These are phyloP conservation scores for Phoma herbarum DNA, from an alignment of 2,329 filamentous ascomycete genomes.

Conservation along the genomic window DNA sequence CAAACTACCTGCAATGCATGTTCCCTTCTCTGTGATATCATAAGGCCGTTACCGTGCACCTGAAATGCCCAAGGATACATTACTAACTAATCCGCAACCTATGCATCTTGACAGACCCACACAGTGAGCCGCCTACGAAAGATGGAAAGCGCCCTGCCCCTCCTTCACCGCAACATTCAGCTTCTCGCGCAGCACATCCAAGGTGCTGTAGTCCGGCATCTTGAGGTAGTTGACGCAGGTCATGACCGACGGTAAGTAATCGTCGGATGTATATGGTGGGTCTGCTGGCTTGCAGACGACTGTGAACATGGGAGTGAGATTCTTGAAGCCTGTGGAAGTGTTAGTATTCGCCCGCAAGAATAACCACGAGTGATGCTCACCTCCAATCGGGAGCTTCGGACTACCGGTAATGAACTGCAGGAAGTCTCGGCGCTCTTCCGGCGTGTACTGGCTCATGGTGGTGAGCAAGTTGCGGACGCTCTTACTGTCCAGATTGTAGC, in stretches of 20 bases:
- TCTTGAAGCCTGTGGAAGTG: slow-evolving; percentile 80
- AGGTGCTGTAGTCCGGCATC: slow-evolving; percentile 87
- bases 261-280: slow-evolving; percentile 89
- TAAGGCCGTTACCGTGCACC: slow-evolving; percentile 21
- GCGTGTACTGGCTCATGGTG: slow-evolving; percentile 86
- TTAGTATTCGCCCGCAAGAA: neutral
- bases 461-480: slow-evolving; percentile 93
- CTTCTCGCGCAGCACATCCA: slow-evolving; percentile 79
- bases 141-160: slow-evolving; percentile 96
- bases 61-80: slow-evolving; percentile 20
- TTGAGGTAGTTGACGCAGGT: slow-evolving; percentile 99
- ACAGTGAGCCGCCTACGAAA: slow-evolving; percentile 68
- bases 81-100: slow-evolving; percentile 16
- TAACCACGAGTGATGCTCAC: slow-evolving; percentile 62
- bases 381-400: slow-evolving; percentile 96
- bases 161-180: slow-evolving; percentile 88
- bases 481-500: slow-evolving; percentile 97
- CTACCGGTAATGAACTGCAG: slow-evolving; percentile 98
- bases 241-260: slow-evolving; percentile 99
- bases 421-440: slow-evolving; percentile 84
- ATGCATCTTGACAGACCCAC: slow-evolving; percentile 12
- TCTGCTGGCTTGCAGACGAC: slow-evolving; percentile 99
- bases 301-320: slow-evolving; percentile 96
- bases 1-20: slow-evolving; percentile 18
- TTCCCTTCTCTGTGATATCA: slow-evolving; percentile 9